Conservation (phyloP, 1,284 basidiomycete species). For the Psilocybe mexicana region DNA sequence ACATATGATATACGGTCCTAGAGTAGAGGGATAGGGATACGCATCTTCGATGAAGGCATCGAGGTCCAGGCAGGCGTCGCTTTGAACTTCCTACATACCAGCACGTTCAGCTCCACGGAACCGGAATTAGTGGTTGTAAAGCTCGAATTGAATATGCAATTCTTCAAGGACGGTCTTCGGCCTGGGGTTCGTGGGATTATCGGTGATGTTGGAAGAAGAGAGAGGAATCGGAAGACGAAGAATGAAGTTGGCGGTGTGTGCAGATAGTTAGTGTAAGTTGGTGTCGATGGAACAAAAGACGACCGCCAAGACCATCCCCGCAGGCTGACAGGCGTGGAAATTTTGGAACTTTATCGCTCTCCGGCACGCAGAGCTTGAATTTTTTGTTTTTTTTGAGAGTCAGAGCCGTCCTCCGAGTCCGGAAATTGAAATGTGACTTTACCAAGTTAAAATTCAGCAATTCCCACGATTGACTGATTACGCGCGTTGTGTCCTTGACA, state of each 20-base stretch:
- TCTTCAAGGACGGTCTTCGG: conserved; percentile 52
- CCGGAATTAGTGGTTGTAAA: conserved; percentile 83
- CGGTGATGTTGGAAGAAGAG: conserved; percentile 3
- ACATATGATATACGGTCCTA: no score
- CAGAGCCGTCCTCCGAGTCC: no score
- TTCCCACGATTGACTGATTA: no score
- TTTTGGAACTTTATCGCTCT: no score
- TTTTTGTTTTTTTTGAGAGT: no score
- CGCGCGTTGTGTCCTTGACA: no score
- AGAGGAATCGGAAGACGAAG: conserved; percentile 24
- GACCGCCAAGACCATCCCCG: conserved; percentile 44
- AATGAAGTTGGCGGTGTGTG: conserved; percentile 28
- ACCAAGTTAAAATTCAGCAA: no score
- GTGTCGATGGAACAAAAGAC: conserved; percentile 69
- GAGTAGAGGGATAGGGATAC: no score
- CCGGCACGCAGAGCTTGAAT: no score
- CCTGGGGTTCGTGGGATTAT: not conserved
- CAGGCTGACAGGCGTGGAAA: no score
- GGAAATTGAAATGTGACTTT: no score
- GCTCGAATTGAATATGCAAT: conserved; percentile 71
- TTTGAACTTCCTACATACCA: conserved; percentile 73
- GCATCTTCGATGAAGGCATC: no score
- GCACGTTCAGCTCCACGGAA: conserved; percentile 81
- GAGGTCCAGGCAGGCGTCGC: conserved; percentile 25
- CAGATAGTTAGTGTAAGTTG: conserved; percentile 39